Conservation (phyloP, 2,329 filamentous ascomycete genomes). For the Biscogniauxia marginata region DNA sequence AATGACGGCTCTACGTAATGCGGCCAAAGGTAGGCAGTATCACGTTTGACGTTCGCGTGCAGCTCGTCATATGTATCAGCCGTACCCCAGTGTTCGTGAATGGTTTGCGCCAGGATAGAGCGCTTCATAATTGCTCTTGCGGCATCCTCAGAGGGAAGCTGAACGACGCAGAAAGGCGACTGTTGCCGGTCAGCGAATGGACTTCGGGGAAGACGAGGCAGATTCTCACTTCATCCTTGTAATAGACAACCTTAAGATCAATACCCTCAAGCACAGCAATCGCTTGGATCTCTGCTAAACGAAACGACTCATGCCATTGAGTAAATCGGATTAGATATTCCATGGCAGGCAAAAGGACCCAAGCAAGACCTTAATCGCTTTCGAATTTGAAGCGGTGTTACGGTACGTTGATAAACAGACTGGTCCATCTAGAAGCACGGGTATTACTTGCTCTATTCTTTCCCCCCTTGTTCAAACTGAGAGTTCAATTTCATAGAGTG, state of each 20-base stretch:
- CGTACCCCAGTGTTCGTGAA: conserved; percentile 86
- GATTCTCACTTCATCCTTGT: conserved; percentile 66
- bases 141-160: conserved; percentile 61
- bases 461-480: too few relatives aligned
- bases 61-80: conserved; percentile 66
- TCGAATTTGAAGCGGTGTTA: conserved; percentile 4
- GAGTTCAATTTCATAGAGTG: too few relatives aligned
- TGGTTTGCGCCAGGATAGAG: conserved; percentile 76
- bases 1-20: conserved; percentile 67
- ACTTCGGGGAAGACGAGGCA: conserved; percentile 3
- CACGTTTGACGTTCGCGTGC: conserved; percentile 60
- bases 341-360: conserved; percentile 39
- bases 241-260: conserved; percentile 70
- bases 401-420: conserved; percentile 4
- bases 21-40: conserved; percentile 64
- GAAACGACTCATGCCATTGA: conserved; percentile 89
- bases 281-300: conserved; percentile 77
- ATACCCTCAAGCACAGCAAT: conserved; percentile 69
- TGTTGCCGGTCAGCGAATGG: conserved; percentile 35
- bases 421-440: conserved; percentile 20
- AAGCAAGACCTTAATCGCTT: background rate
- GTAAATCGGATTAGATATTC: conserved; percentile 88
- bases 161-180: conserved; percentile 84
- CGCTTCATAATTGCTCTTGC: conserved; percentile 69
- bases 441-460: background rate